Conservation (phyloP, 2,329 filamentous ascomycete genomes). For the Rutstroemia sp. region DNA sequence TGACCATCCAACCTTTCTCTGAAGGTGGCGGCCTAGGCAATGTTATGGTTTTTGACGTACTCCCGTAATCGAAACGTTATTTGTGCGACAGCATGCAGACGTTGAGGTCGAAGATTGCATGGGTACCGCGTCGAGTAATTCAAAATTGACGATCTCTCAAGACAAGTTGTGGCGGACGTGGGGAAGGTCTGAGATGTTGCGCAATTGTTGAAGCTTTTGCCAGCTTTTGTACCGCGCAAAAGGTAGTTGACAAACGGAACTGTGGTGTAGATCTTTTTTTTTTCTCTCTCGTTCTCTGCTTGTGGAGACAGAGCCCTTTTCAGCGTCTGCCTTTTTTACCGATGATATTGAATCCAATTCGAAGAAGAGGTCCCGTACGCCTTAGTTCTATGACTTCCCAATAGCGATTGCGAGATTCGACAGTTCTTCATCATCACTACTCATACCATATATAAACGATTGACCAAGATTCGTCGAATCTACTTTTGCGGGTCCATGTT, state of each 20-base stretch:
- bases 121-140: slow-evolving; percentile 2
- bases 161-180: slow-evolving; percentile 6
- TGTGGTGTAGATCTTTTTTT: not conserved
- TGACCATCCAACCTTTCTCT: slow-evolving; percentile 6
- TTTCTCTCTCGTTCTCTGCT: not conserved
- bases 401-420: slow-evolving; percentile 20
- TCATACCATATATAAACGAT: slow-evolving; percentile 11
- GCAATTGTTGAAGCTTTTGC: slow-evolving; percentile 8
- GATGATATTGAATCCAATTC: slow-evolving; percentile 8
- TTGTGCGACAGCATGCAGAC: slow-evolving; percentile 6
- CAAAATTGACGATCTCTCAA: slow-evolving; percentile 2
- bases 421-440: slow-evolving; percentile 26
- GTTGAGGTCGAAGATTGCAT: slow-evolving; percentile 6
- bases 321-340: not conserved
- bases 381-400: slow-evolving; percentile 21
- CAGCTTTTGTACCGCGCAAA: slow-evolving; percentile 9
- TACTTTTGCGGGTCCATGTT: slow-evolving; percentile 7
- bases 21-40: not conserved
- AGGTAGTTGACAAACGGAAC: too few relatives aligned
- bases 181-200: slow-evolving; percentile 8
- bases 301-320: slow-evolving; percentile 4
- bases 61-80: slow-evolving; percentile 3
- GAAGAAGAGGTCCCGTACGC: slow-evolving; percentile 2
- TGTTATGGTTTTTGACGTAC: not conserved
- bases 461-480: slow-evolving; percentile 6